Base-by-base conservation (phyloP, 768 basidiomycete genomes). In the Suillus placidus region DNA sequence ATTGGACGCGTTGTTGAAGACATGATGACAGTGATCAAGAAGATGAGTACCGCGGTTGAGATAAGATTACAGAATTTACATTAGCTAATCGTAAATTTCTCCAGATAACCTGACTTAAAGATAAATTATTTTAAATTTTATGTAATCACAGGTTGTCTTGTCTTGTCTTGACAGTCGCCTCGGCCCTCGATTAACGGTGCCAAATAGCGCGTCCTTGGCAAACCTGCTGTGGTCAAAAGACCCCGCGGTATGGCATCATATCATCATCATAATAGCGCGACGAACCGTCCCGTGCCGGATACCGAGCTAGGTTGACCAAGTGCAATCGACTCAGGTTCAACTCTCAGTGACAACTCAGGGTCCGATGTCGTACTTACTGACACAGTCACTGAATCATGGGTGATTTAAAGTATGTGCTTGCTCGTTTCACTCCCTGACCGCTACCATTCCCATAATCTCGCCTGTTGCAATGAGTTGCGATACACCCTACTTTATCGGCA, bases 1-100 rank as follows among this genome's bases (percentile, higher is more conserved):
- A 99, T 81, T 0, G 97, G 97, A 20, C 97, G 87, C 3, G 83
- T 80, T 37, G 82, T 76, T 23, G 82, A 80, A 38, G 85, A 79
- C 82, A 83, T 83, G 55, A 40, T 64, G 23, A 37, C 34, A 20
- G 30, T 40, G n/a, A 40, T 58, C 62, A 34, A 61, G 26, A 63
- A 40, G 16, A 10, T 30, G 26, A 26, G 26, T 26, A 26, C 26
- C 26, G n/a, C n/a, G 26, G 26, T 26, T 26, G 26, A 26, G 26
- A 26, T 26, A 26, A 26, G 26, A 26, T 26, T 26, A 26, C n/a
- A n/a, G n/a, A n/a, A n/a, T n/a, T n/a, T n/a, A n/a, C n/a, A n/a
- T n/a, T n/a, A n/a, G n/a, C n/a, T n/a, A n/a, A n/a, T n/a, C n/a
- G n/a, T n/a, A n/a, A n/a, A n/a, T n/a, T n/a, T n/a, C n/a, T n/a